A percentile compares a stretch with the other conserved stretches of the same genome.
Conservation (phyloP, 1,284 basidiomycete genomes). For the Termitomyces sp. region DNA sequence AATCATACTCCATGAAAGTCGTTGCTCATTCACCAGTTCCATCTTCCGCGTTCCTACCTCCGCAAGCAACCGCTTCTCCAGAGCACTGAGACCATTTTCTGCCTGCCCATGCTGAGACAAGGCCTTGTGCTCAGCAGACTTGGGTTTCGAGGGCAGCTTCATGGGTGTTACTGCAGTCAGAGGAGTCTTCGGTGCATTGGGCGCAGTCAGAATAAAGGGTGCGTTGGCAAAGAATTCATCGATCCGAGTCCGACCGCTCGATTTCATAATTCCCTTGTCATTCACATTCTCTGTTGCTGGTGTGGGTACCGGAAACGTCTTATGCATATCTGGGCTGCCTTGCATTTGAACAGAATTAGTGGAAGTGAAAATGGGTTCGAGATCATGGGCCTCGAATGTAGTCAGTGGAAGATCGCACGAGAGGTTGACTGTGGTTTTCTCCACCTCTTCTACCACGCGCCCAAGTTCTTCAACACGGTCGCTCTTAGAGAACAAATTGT, state of each 20-base stretch:
- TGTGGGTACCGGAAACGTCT: conserved; percentile 57
- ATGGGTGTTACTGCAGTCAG: conserved; percentile 39
- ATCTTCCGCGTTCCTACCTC: conserved; percentile 65
- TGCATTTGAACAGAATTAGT: background rate
- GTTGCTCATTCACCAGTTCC: conserved; percentile 21
- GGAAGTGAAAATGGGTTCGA: background rate
- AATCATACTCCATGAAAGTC: conserved; percentile 40
- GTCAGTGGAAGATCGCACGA: conserved; percentile 36
- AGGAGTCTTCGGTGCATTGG: conserved; percentile 44
- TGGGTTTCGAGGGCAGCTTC: conserved; percentile 15
- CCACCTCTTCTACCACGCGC: conserved; percentile 57
- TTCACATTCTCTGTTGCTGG: conserved; percentile 35
- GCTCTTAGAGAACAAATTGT: conserved; percentile 41
- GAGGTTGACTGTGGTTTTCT: conserved; percentile 29
- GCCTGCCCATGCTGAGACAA: conserved; percentile 1
- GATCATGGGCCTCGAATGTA: background rate
- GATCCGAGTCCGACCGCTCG: conserved; percentile 3
- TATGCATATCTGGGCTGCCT: conserved; percentile 29
- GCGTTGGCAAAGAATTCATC: conserved; percentile 11
- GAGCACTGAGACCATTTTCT: conserved; percentile 55
- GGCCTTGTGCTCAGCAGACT: conserved; percentile 10
- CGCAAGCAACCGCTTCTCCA: conserved; percentile 55
- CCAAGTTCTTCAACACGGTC: conserved; percentile 60
- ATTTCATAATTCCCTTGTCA: conserved; percentile 11
- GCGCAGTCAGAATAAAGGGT: background rate